These are phyloP conservation scores for Geotrichum macrosporum DNA, from an alignment of 1,139 yeast species.

Conservation along the genomic window DNA sequence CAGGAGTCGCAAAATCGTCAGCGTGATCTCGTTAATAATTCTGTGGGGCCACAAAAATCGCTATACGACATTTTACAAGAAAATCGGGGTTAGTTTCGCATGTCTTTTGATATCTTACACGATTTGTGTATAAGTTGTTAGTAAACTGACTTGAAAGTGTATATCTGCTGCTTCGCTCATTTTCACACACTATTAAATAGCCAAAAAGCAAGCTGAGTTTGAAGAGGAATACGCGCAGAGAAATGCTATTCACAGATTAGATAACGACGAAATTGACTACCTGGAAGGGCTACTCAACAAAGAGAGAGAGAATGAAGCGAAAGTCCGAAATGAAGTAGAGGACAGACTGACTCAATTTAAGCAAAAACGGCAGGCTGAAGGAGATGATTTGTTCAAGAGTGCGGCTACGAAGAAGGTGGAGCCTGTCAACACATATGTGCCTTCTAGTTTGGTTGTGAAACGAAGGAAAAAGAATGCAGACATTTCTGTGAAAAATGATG, in stretches of 20 bases:
- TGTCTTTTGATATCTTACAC: not conserved
- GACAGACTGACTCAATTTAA: conserved; percentile 23
- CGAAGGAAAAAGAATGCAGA: conserved; percentile 10
- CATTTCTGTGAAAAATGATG: conserved; percentile 3
- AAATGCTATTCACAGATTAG: conserved; percentile 27
- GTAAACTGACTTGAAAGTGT: conserved; percentile 8
- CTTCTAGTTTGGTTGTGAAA: conserved; percentile 10
- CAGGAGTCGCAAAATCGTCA: conserved; percentile 11
- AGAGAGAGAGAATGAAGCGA: conserved; percentile 22
- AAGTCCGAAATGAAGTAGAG: conserved; percentile 21
- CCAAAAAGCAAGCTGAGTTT: conserved; percentile 26
- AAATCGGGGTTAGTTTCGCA: conserved; percentile 23
- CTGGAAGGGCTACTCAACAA: conserved; percentile 25
- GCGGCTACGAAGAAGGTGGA: conserved; percentile 6
- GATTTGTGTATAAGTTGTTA: not conserved
- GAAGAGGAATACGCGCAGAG: conserved; percentile 25
- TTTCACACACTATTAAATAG: too few relatives aligned
- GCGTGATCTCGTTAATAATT: conserved; percentile 5
- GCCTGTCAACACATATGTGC: conserved; percentile 8
- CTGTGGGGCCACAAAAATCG: conserved; percentile 18
- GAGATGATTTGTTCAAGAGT: not conserved
- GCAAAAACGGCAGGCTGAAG: conserved; percentile 12
- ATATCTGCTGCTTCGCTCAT: not conserved
- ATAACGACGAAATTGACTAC: conserved; percentile 30
- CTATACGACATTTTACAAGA: conserved; percentile 28